Base-by-base conservation (phyloP, 2,329 filamentous ascomycete genomes). In the Canariomyces notabilis region DNA sequence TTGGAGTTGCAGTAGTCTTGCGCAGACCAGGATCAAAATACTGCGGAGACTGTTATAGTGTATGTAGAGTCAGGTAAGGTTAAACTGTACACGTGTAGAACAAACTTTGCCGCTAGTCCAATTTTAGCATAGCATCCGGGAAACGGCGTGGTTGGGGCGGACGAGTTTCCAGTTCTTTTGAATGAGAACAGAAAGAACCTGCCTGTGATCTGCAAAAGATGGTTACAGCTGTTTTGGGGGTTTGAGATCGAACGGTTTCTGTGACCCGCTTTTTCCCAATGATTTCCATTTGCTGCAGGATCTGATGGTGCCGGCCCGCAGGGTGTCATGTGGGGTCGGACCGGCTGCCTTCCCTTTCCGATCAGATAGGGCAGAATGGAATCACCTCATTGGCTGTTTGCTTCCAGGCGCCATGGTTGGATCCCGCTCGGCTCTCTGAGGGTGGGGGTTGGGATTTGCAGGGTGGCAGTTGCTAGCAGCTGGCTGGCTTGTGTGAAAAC, bases 301-400 rank as follows among this genome's bases (percentile, higher is more conserved):
- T 40, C 21, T 29, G 23, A n/a, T 34, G 22, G 9, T 37, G 42
- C 23, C 44, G 18, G 42, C 29, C 21, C 20, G 29, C 37, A 34
- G 8, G 9, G 14, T 4, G n/a, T 16, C 11, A 14, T 7, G 41
- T 48, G 46, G 46, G 46, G 11, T n/a, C 37, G 19, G 9, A 6
- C 14, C 14, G 22, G 37, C 33, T 43, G 49, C 52, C 52, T 56
- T 56, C 54, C 54, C 42, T 51, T 56, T 56, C 35, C 42, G 54
- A 51, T 39, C 49, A 48, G 14, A 37, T 40, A 37, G 14, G 20
- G 19, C n/a, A 11, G 9, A 42, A 48, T 40, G 2, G 9, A 12
- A 31, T n/a, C 11, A 26, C 34, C 5, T 54, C 31, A 54, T 56
- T 56, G 52, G 54, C 23, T 49, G 22, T 20, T 6, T 1, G 15